A percentile compares a stretch with the other conserved stretches of the same genome.
Conservation (phyloP, 306 rosid genomes). For the Rubus idaeus region DNA sequence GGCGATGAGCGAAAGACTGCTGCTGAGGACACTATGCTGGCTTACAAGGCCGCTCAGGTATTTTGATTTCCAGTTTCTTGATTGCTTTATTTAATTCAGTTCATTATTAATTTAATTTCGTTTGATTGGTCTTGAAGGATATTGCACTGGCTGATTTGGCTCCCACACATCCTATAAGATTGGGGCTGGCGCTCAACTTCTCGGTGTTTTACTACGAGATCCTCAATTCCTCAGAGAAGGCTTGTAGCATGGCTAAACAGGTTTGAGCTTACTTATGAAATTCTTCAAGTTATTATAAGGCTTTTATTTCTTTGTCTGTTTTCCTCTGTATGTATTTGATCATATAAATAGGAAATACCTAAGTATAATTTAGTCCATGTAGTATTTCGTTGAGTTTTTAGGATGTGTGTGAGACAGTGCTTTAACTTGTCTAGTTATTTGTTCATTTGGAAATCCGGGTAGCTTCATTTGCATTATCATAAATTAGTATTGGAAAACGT, state of each 20-base stretch:
- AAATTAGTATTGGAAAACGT: neutral
- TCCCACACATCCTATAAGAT: slow-evolving; percentile 43
- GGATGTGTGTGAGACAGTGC: neutral
- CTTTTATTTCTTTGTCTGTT: neutral
- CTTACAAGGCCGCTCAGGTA: slow-evolving; percentile 49
- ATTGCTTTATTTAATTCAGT: neutral
- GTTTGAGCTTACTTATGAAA: slow-evolving; percentile 9
- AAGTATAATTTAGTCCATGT: neutral
- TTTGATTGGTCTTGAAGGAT: slow-evolving; percentile 29
- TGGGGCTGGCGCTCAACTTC: slow-evolving; percentile 45
- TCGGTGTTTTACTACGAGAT: slow-evolving; percentile 52
- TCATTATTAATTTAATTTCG: neutral
- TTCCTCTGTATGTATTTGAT: neutral
- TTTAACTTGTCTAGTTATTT: neutral
- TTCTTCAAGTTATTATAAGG: neutral
- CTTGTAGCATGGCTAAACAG: slow-evolving; percentile 49
- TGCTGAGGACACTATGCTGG: slow-evolving; percentile 43
- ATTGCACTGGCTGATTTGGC: slow-evolving; percentile 42
- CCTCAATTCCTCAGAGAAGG: slow-evolving; percentile 44
- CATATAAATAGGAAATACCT: neutral
- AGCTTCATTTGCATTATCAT: neutral
- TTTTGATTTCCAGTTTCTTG: neutral
- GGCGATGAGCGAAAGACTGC: slow-evolving; percentile 42
- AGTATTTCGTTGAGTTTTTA: neutral
- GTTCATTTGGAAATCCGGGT: neutral